A percentile compares a stretch with the other conserved stretches of the same genome.
These are phyloP conservation scores for Chaetomium cochliodes DNA, from an alignment of 495 filamentous ascomycete genomes.

Conservation along the genomic window DNA sequence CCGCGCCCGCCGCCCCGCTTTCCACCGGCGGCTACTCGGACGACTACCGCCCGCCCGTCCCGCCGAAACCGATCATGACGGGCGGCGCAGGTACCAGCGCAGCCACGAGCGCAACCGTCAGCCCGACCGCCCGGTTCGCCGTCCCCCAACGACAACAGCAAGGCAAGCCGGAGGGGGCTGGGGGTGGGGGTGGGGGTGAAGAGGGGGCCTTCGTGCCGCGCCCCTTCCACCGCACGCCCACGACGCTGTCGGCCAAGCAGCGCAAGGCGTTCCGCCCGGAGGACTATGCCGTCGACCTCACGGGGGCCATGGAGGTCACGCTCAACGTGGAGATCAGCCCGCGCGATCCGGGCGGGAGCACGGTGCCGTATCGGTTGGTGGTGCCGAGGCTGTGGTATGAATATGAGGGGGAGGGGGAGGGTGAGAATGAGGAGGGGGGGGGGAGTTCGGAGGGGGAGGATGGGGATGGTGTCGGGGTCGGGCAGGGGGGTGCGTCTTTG, in stretches of 20 bases:
- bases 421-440: not conserved
- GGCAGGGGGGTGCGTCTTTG: too few species aligned
- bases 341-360: slow-evolving; percentile 83
- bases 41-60: slow-evolving; percentile 2
- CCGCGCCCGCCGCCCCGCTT: too few species aligned
- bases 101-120: not conserved
- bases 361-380: slow-evolving; percentile 79
- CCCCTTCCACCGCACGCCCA: slow-evolving; percentile 72
- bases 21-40: too few species aligned
- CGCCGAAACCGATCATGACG: slow-evolving; percentile 21
- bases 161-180: not conserved
- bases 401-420: slow-evolving; percentile 38
- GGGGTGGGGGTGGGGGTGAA: not conserved
- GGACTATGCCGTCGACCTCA: slow-evolving; percentile 56
- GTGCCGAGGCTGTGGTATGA: slow-evolving; percentile 72
- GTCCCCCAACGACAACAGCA: not conserved
- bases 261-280: slow-evolving; percentile 35
- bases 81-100: slow-evolving; percentile 8
- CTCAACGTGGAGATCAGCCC: slow-evolving; percentile 85
- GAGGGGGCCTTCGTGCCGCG: slow-evolving; percentile 27
- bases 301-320: slow-evolving; percentile 77
- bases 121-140: not conserved
- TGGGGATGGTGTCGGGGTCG: not conserved
- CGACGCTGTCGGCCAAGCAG: slow-evolving; percentile 63
- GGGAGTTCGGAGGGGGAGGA: not conserved